Evolutionary conservation across 768 basidiomycete genomes (phyloP), one percentile per base, ranked within the genome.

Genomic region (Trametes elegans): DNA sequence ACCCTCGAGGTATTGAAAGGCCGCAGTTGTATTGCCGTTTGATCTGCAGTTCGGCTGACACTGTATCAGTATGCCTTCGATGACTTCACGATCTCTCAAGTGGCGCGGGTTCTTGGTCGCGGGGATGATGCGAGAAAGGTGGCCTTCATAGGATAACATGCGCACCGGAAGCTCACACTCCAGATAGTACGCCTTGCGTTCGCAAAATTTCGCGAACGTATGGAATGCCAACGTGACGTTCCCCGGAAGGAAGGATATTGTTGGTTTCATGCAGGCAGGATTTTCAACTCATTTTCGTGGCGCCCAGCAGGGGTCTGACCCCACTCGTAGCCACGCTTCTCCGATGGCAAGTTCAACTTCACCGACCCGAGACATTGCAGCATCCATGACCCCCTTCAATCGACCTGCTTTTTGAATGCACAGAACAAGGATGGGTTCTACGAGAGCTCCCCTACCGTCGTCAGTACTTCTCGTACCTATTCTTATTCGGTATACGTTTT

Each of bases 331-430:
- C 82, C 78, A 7, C 74, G 78, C 16, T 80, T 79, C 49, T 73
- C 74, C 1, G 75, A 82, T 59, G 83, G 84, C 4, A 77, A 76
- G 0, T 86, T 79, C 68, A 81, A 79, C 62, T 83, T 76, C 55
- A 86, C 84, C 1, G 84, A 86, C 65, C 84, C 84, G 3, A 71
- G 84, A 32, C 83, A 85, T 63, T 86, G 84, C 63, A 84, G 83
- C 61, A 73, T 81, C 36, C 78, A 86, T 54, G 83, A 85, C 59
- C 84, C 83, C 0, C 67, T 67, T 3, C 69, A 74, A 21, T 74
- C 83, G 1, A 83, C 82, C 0, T 86, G 84, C 59, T 85, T 82
- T 70, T 65, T 86, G 54, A 77, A 83, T 57, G 76, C 79, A 10
- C 73, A 69, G 14, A 78, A 79, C 28, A 66, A 74, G 10, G 83